Evolutionary conservation across 768 basidiomycete genomes (phyloP).

Genomic region (Suillus luteus): DNA sequence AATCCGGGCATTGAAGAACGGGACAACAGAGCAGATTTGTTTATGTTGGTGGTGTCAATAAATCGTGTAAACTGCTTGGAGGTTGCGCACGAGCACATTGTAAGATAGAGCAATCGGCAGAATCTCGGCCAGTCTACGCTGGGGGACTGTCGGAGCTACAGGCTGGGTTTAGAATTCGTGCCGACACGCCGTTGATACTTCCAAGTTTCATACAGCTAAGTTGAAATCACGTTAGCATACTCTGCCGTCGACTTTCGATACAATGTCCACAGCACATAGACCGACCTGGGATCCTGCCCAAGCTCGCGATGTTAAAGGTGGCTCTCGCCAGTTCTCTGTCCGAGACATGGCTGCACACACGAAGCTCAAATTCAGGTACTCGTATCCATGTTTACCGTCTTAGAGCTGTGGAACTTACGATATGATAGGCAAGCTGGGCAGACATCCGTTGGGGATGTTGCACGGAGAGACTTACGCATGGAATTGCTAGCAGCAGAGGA

Average conservation of each 20-base stretch:
- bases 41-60: neutral
- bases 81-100: neutral
- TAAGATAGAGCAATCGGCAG: neutral
- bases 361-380: conserved; percentile 93
- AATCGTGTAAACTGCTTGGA: neutral
- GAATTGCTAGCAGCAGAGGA: conserved; percentile 86
- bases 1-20: neutral
- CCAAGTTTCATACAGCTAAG: neutral
- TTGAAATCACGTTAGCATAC: neutral
- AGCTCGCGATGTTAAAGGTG: conserved; percentile 88
- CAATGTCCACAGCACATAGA: conserved; percentile 89
- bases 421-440: conserved; percentile 81
- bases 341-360: conserved; percentile 95
- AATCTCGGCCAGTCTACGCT: neutral
- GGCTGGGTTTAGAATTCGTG: neutral
- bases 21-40: neutral
- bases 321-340: conserved; percentile 90
- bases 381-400: neutral
- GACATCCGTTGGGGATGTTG: conserved; percentile 75
- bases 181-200: conserved; percentile 5
- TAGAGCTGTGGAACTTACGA: conserved; percentile 2
- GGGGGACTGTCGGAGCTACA: neutral
- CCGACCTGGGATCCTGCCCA: conserved; percentile 98
- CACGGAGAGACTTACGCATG: conserved; percentile 75
- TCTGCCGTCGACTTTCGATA: conserved; percentile 2